A percentile compares a stretch with the other conserved stretches of the same genome.
Conservation (phyloP, 345 rosid genomes). For the Populus alba region DNA sequence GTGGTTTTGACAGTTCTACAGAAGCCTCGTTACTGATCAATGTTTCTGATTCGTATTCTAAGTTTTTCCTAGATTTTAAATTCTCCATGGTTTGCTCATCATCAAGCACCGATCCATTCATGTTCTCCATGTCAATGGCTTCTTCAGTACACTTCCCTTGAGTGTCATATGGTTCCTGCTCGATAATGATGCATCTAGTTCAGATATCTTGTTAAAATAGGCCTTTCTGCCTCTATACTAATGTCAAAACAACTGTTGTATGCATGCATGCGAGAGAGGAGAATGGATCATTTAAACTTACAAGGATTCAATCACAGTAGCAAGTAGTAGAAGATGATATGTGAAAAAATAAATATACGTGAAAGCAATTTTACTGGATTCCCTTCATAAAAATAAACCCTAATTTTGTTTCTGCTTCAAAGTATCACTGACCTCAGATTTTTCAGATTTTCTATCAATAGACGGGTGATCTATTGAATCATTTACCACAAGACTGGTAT, state of each 20-base stretch:
- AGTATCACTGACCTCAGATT: constrained; percentile 28
- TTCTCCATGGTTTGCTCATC: constrained; percentile 9
- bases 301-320: background rate
- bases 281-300: background rate
- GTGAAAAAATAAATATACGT: background rate
- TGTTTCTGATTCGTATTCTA: constrained; percentile 14
- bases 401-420: background rate
- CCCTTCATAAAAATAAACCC: background rate
- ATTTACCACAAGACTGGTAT: constrained; percentile 14
- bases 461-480: constrained; percentile 12
- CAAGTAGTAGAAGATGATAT: background rate
- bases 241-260: background rate
- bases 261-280: background rate
- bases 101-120: background rate
- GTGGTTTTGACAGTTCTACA: constrained; percentile 5
- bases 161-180: constrained; percentile 26
- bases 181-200: constrained; percentile 9
- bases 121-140: background rate
- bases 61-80: background rate
- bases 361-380: background rate
- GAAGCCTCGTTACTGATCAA: background rate
- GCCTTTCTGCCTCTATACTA: background rate
- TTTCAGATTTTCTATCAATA: constrained; percentile 2
- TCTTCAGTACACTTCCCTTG: constrained; percentile 6
- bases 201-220: background rate